phyloP scores from a whole-genome alignment of 2,329 filamentous ascomycete species.

The Lasiodiplodia gonubiensis region DNA sequence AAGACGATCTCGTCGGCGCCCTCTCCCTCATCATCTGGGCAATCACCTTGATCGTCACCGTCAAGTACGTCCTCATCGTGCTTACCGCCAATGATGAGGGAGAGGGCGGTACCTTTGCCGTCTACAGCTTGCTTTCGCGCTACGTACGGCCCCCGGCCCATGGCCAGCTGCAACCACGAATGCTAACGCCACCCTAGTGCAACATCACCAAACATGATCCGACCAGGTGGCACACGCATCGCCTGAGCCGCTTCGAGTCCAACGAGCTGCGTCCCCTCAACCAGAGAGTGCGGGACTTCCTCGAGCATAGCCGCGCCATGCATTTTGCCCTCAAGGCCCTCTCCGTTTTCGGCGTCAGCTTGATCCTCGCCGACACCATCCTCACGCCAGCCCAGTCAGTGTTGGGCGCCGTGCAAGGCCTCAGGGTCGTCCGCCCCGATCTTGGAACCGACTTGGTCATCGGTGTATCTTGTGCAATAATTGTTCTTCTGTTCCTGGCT shows the following conservation, averaged over 20 bases:
- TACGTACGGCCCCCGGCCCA: conserved; percentile 51
- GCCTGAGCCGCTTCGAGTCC: conserved; percentile 64
- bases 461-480: conserved; percentile 68
- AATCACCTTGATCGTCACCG: conserved; percentile 69
- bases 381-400: conserved; percentile 74
- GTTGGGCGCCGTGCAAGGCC: conserved; percentile 69
- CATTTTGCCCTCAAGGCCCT: conserved; percentile 64
- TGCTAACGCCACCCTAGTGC: conserved; percentile 46
- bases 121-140: conserved; percentile 66
- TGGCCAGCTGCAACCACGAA: no score
- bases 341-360: conserved; percentile 69
- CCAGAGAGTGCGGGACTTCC: conserved; percentile 59
- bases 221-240: conserved; percentile 56
- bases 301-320: conserved; percentile 63
- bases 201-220: conserved; percentile 67
- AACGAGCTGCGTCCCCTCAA: conserved; percentile 61
- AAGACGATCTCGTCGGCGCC: conserved; percentile 66
- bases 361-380: conserved; percentile 71
- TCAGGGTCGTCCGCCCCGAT: conserved; percentile 62
- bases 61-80: conserved; percentile 72
- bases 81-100: conserved; percentile 72
- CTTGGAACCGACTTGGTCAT: conserved; percentile 64
- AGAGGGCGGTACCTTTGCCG: conserved; percentile 72
- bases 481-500: conserved; percentile 67
- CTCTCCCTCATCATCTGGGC: conserved; percentile 74